These are phyloP conservation scores for Eutrema salsugineum DNA, from an alignment of 441 rosid genomes.

Conservation along the genomic window DNA sequence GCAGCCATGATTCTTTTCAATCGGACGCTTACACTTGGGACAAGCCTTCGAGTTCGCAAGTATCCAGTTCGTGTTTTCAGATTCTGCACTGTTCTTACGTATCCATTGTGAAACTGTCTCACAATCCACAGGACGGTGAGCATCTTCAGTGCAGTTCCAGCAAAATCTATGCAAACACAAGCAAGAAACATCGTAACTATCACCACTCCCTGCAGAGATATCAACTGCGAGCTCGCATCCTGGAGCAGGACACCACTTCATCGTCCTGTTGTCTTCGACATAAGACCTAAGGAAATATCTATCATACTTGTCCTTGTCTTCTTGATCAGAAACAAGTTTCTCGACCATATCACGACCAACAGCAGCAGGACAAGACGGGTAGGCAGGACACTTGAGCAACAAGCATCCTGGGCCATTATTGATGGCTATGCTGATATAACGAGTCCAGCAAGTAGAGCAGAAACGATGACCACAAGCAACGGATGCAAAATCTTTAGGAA, in stretches of 20 bases:
- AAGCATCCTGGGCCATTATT: slow-evolving; percentile 3
- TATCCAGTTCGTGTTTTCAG: neutral
- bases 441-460: neutral
- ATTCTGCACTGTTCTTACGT: neutral
- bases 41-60: neutral
- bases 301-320: neutral
- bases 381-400: neutral
- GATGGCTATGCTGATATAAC: neutral
- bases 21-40: slow-evolving; percentile 2
- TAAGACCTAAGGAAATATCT: slow-evolving; percentile 8
- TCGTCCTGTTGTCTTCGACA: neutral
- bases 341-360: neutral
- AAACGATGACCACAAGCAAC: neutral
- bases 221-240: neutral
- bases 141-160: slow-evolving; percentile 1
- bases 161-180: neutral
- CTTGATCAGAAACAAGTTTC: neutral
- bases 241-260: slow-evolving; percentile 7
- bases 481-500: neutral
- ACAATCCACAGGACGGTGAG: slow-evolving; percentile 5
- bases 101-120: neutral
- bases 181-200: neutral
- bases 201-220: neutral
- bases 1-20: slow-evolving; percentile 1
- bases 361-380: neutral